Percentiles rank a stretch among this genome's conserved stretches.
Evolutionary conservation across 768 basidiomycete genomes (phyloP).

Genomic region (Tulasnella sp.): DNA sequence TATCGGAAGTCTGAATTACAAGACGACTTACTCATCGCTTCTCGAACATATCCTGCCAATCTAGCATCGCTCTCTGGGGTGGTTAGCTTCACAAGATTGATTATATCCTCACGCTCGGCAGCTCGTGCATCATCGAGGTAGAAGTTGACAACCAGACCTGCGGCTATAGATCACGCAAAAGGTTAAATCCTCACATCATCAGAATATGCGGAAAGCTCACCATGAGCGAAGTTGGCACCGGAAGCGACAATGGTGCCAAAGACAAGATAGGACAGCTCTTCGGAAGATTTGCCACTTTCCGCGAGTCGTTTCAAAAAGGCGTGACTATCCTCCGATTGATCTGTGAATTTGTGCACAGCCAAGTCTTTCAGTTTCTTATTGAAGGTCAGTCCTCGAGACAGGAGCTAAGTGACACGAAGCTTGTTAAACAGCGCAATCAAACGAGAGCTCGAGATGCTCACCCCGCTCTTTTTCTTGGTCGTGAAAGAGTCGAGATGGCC

Average conservation of each 20-base stretch:
- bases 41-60: slow-evolving; percentile 38
- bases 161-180: slow-evolving; percentile 2
- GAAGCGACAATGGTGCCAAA: slow-evolving; percentile 58
- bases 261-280: slow-evolving; percentile 54
- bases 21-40: slow-evolving; percentile 28
- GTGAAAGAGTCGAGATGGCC: slow-evolving; percentile 6
- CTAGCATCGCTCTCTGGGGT: slow-evolving; percentile 23
- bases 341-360: not conserved
- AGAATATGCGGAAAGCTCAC: slow-evolving; percentile 32
- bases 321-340: not conserved
- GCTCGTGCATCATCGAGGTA: slow-evolving; percentile 36
- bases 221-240: slow-evolving; percentile 56
- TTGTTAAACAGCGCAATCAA: slow-evolving; percentile 83
- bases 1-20: slow-evolving; percentile 1
- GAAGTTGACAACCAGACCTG: slow-evolving; percentile 41
- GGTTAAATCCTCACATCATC: not conserved
- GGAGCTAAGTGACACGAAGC: slow-evolving; percentile 70
- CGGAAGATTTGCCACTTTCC: slow-evolving; percentile 41
- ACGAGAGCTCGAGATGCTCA: slow-evolving; percentile 27
- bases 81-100: slow-evolving; percentile 25
- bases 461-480: not conserved
- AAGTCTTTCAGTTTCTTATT: slow-evolving; percentile 43
- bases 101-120: slow-evolving; percentile 31
- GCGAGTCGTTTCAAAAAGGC: slow-evolving; percentile 29
- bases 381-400: slow-evolving; percentile 54